A percentile compares a stretch with the other conserved stretches of the same genome.
phyloP scores from a whole-genome alignment of 352 stramenopile genomes.

The Albugo laibachii region DNA sequence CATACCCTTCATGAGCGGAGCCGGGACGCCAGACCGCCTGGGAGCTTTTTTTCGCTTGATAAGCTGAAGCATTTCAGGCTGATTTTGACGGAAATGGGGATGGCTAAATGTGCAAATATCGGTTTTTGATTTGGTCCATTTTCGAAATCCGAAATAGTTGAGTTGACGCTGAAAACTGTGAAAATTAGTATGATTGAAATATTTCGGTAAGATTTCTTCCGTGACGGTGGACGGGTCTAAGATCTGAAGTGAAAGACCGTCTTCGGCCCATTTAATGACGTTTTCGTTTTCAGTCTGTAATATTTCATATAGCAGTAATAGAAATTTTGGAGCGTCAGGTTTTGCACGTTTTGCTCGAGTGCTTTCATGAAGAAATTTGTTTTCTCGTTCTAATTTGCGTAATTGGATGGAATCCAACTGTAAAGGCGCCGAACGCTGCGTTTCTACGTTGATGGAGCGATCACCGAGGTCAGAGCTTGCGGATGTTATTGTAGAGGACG shows the following conservation, averaged over 20 bases:
- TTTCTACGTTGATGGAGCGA: no score
- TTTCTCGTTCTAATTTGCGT: no score
- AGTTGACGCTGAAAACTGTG: constrained; percentile 77
- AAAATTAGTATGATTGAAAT: constrained; percentile 83
- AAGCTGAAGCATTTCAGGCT: constrained; percentile 45
- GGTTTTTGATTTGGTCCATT: constrained; percentile 46
- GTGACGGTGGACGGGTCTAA: constrained; percentile 26
- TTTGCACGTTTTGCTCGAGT: constrained; percentile 12
- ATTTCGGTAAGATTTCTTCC: constrained; percentile 58
- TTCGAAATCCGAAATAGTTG: constrained; percentile 79
- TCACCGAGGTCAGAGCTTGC: no score
- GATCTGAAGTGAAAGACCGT: constrained; percentile 27
- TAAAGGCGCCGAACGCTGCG: no score
- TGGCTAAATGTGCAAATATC: constrained; percentile 76
- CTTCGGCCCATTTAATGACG: constrained; percentile 27
- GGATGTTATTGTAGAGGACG: no score
- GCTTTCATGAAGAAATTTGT: no score
- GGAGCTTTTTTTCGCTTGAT: constrained; percentile 71
- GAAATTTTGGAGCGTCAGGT: constrained; percentile 26
- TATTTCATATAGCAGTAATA: constrained; percentile 32
- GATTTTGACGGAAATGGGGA: constrained; percentile 50
- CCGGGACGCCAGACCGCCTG: constrained; percentile 13
- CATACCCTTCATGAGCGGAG: neutral
- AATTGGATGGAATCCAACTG: no score
- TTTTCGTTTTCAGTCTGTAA: constrained; percentile 22